Evolutionary conservation across 257 asterid genomes (phyloP).

Genomic region (Paraleonurus japonicus): DNA sequence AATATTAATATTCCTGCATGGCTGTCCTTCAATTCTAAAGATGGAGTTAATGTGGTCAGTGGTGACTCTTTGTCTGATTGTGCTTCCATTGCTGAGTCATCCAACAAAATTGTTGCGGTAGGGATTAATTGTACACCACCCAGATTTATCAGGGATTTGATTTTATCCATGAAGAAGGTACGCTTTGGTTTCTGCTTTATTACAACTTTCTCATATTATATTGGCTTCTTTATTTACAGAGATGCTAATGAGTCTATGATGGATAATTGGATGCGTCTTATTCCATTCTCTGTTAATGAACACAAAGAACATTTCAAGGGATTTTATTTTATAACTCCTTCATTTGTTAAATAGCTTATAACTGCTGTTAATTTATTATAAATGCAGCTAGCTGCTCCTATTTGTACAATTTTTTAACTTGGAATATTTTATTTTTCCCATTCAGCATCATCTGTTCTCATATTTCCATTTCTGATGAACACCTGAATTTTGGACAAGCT

Average conservation of each 20-base stretch:
- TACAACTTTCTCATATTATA: not conserved
- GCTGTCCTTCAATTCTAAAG: constrained; percentile 89
- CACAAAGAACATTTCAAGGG: not conserved
- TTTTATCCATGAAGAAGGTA: constrained; percentile 68
- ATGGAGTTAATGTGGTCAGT: constrained; percentile 77
- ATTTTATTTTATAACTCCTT: not conserved
- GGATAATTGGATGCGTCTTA: not conserved
- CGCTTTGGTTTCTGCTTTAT: not conserved
- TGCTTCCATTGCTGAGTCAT: constrained; percentile 63
- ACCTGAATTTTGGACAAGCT: not conserved
- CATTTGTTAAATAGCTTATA: not conserved
- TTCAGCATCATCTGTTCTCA: not conserved
- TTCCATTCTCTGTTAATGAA: not conserved
- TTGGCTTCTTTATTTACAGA: not conserved
- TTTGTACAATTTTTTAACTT: not conserved
- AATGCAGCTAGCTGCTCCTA: not conserved
- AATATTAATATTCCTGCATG: constrained; percentile 71
- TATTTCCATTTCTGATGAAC: not conserved
- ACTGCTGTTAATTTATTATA: not conserved
- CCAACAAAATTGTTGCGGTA: constrained; percentile 65
- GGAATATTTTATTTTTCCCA: not conserved
- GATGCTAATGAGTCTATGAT: not conserved
- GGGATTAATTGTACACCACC: constrained; percentile 96
- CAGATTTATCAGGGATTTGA: constrained; percentile 69
- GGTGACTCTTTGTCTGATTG: constrained; percentile 80